phyloP scores from a whole-genome alignment of 768 basidiomycete species.

The Suillus sp. region DNA sequence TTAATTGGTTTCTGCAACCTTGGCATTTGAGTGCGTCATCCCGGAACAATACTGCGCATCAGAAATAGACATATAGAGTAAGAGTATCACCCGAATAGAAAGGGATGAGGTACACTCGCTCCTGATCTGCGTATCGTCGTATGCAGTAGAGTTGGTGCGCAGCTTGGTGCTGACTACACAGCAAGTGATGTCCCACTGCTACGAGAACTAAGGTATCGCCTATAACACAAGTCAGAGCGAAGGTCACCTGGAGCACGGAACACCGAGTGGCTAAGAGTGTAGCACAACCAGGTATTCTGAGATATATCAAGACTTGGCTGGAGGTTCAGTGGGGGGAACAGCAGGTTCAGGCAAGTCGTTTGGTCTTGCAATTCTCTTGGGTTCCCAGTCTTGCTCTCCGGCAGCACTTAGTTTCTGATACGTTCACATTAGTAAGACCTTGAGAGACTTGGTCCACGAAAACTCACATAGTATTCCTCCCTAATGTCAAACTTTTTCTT shows the following conservation, averaged over 20 bases:
- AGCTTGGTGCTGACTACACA: not conserved
- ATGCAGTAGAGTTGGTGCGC: not conserved
- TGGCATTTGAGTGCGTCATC: not conserved
- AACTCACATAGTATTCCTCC: constrained; percentile 94
- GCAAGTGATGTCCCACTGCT: not conserved
- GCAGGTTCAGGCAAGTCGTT: constrained; percentile 95
- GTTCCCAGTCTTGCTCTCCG: constrained; percentile 80
- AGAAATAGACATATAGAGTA: not conserved
- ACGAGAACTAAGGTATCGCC: not conserved
- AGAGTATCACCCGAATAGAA: not conserved
- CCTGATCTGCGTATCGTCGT: not conserved
- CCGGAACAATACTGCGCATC: not conserved
- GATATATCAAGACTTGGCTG: constrained; percentile 18
- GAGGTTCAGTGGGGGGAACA: constrained; percentile 67
- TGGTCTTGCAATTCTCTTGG: constrained; percentile 79
- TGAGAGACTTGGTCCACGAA: not conserved
- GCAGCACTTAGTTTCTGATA: constrained; percentile 64
- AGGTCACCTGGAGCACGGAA: no score
- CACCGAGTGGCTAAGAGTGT: not conserved
- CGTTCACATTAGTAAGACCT: constrained; percentile 8
- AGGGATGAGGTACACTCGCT: not conserved
- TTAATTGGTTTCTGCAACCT: no score
- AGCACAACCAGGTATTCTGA: not conserved
- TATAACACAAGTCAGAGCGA: not conserved
- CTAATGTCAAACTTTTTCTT: constrained; percentile 88